These are phyloP conservation scores for Nigrospora sphaerica DNA, from an alignment of 2,329 filamentous ascomycete genomes.

Conservation along the genomic window DNA sequence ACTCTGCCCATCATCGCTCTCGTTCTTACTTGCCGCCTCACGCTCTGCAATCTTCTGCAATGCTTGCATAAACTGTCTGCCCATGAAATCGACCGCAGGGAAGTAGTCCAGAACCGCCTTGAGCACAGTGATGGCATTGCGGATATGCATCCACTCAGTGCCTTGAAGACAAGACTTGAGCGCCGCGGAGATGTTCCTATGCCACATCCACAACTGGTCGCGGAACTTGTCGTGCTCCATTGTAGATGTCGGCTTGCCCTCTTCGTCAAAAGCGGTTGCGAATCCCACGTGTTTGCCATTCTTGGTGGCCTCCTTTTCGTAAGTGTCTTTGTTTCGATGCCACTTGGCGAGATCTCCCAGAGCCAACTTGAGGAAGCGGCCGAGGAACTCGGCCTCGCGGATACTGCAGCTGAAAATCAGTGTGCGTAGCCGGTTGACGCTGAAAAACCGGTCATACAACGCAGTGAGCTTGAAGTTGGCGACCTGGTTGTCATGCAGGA, in stretches of 20 bases:
- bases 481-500: conserved; percentile 76
- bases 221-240: conserved; percentile 83
- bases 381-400: conserved; percentile 87
- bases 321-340: conserved; percentile 71
- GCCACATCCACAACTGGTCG: conserved; percentile 82
- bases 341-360: conserved; percentile 74
- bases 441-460: conserved; percentile 78
- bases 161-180: conserved; percentile 76
- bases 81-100: conserved; percentile 87
- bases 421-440: conserved; percentile 69
- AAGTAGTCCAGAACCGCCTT: conserved; percentile 76
- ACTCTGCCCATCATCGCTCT: conserved; percentile 43
- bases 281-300: conserved; percentile 65
- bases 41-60: conserved; percentile 60
- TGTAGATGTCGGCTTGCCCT: conserved; percentile 63
- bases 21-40: conserved; percentile 43
- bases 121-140: conserved; percentile 87
- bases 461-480: conserved; percentile 83
- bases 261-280: conserved; percentile 62
- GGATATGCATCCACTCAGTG: conserved; percentile 94
- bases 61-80: conserved; percentile 55
- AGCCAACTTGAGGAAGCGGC: conserved; percentile 78
- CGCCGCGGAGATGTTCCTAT: conserved; percentile 71
- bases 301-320: conserved; percentile 74
- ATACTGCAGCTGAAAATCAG: conserved; percentile 87